phyloP scores from a whole-genome alignment of 495 filamentous ascomycete species.

The Lindgomyces ingoldianus region DNA sequence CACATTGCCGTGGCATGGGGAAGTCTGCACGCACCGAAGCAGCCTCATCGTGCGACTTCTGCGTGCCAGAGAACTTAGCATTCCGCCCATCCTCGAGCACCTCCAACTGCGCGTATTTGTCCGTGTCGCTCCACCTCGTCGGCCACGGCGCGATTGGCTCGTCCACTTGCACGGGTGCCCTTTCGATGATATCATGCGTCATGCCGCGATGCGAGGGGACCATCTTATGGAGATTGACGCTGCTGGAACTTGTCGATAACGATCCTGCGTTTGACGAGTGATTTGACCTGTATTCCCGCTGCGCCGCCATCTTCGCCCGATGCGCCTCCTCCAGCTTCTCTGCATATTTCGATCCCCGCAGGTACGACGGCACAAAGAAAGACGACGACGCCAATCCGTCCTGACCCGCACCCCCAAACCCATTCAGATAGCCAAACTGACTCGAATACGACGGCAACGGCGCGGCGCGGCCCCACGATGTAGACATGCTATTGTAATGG shows the following conservation, averaged over 20 bases:
- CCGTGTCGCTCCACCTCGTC: conserved; percentile 75
- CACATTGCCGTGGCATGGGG: conserved; percentile 87
- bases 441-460: conserved; percentile 56
- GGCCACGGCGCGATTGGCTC: conserved; percentile 66
- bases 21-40: conserved; percentile 82
- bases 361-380: conserved; percentile 81
- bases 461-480: conserved; percentile 48
- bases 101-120: conserved; percentile 74
- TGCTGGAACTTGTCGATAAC: conserved; percentile 65
- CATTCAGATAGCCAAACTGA: conserved; percentile 50
- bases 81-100: conserved; percentile 73
- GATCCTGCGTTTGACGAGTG: conserved; percentile 50
- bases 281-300: conserved; percentile 43
- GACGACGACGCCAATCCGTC: conserved; percentile 34
- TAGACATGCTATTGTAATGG: conserved; percentile 42
- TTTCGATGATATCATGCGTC: conserved; percentile 84
- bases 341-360: conserved; percentile 74
- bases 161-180: conserved; percentile 61
- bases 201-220: conserved; percentile 76
- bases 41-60: conserved; percentile 73
- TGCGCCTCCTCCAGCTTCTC: conserved; percentile 67
- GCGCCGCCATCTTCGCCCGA: conserved; percentile 59
- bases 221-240: conserved; percentile 64
- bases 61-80: conserved; percentile 67
- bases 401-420: conserved; percentile 11